A percentile compares a stretch with the other conserved stretches of the same genome.
These are phyloP conservation scores for Blechomonas ayalai DNA, from an alignment of 208 protist species.

Conservation along the genomic window DNA sequence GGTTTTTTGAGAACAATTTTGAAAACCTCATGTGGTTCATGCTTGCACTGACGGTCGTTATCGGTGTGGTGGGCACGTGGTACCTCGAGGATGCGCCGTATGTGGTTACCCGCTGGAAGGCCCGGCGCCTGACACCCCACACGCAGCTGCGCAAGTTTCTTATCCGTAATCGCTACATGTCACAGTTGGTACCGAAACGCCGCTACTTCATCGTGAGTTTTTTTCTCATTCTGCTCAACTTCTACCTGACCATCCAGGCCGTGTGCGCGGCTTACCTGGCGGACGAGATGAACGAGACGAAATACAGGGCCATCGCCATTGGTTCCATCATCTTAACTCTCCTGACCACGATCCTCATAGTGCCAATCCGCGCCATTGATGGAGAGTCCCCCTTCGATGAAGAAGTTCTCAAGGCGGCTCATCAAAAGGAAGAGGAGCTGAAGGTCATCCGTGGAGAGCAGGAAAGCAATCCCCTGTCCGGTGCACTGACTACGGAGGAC, in stretches of 20 bases:
- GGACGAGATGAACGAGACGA: conserved; percentile 16
- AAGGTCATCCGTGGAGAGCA: background rate
- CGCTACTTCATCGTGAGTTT: conserved; percentile 21
- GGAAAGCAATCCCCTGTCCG: too few relatives aligned
- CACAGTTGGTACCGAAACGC: conserved; percentile 36
- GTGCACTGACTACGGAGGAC: too few relatives aligned
- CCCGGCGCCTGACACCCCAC: conserved; percentile 11
- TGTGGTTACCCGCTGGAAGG: conserved; percentile 25
- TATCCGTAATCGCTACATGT: conserved; percentile 51
- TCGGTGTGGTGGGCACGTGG: conserved; percentile 18
- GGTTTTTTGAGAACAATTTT: conserved; percentile 24
- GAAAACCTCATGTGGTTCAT: conserved; percentile 29
- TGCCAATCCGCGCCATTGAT: conserved; percentile 23
- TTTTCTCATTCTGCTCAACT: conserved; percentile 33
- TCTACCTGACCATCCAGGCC: conserved; percentile 45
- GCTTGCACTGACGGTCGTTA: conserved; percentile 16
- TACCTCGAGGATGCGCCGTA: conserved; percentile 44
- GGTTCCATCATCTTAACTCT: conserved; percentile 21
- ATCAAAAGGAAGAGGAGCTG: conserved; percentile 23
- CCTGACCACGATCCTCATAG: conserved; percentile 14
- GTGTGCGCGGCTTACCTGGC: conserved; percentile 22
- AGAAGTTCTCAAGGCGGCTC: conserved; percentile 15
- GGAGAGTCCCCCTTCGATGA: conserved; percentile 26
- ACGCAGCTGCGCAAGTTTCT: conserved; percentile 21
- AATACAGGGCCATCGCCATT: conserved; percentile 23